Evolutionary conservation across 1,284 basidiomycete species (phyloP), one percentile per base, ranked within the genome.

Genomic region (Amylostereum areolatum): DNA sequence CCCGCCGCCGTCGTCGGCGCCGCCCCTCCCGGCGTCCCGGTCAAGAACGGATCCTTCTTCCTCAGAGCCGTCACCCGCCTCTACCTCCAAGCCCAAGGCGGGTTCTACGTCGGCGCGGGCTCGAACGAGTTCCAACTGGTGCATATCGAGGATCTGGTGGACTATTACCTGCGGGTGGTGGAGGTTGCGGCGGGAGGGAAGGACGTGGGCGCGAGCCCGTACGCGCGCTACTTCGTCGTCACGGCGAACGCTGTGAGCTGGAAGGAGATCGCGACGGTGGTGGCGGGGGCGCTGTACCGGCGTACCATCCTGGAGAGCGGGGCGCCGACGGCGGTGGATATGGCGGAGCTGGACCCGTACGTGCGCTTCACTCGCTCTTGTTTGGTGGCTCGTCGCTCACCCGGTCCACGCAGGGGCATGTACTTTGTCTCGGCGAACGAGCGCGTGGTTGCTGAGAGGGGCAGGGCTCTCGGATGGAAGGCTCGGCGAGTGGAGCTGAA

Each of bases 201-300:
- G 18, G 45, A 43, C 6, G 30, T 44, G 25, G 43, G 46, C 12
- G 42, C 39, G 25, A 54, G 51, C 45, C 43, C 52, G 37, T 52
- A 52, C 44, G 32, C 44, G 43, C 39, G 52, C 34, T 54, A 54
- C 30, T 53, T 54, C 44, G 30, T 54, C 18, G 48, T 18, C 4
- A 27, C 18, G 11, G 37, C 30, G 30, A 43, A 37, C 3, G 37
- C 51, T 2, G 3, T 25, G 6, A 2, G n/a, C 6, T 52, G 51
- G 51, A 52, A 52, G 28, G 11, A 45, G 25, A 46, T 47, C 27
- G 30, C 30, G 12, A 46, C 33, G 28, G 12, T 41, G 25, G 7
- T 49, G 12, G 47, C 42, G 3, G 24, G 5, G 1, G 24, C 25
- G 28, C 47, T 51, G 24, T n/a, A 25, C 25, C 12, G 36, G 9